These are phyloP conservation scores for Cercophora newfieldiana DNA, from an alignment of 495 filamentous ascomycete genomes.

Conservation along the genomic window DNA sequence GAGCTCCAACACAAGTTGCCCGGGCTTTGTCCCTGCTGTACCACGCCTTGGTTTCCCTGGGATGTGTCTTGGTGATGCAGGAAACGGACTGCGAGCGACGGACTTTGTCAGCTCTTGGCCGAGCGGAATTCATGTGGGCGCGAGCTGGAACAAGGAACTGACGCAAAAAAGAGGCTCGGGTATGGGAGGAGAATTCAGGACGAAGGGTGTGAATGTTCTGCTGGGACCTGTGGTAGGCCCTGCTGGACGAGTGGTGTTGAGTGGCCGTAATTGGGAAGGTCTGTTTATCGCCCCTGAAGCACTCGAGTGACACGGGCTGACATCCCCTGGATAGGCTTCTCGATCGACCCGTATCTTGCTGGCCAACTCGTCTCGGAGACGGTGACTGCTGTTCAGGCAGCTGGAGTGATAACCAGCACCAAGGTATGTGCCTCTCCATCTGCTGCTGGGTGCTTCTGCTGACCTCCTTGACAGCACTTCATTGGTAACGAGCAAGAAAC, in stretches of 20 bases:
- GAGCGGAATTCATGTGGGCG: slow-evolving; percentile 58
- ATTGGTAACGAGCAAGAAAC: slow-evolving; percentile 68
- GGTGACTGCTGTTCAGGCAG: slow-evolving; percentile 50
- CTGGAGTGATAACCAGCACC: slow-evolving; percentile 54
- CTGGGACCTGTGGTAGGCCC: slow-evolving; percentile 66
- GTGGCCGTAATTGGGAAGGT: slow-evolving; percentile 61
- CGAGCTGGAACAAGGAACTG: slow-evolving; percentile 58
- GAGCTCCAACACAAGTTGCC: slow-evolving; percentile 47
- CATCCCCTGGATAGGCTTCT: slow-evolving; percentile 44
- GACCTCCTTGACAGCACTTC: slow-evolving; percentile 48
- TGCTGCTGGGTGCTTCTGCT: not conserved
- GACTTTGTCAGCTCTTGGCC: slow-evolving; percentile 63
- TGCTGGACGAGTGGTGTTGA: slow-evolving; percentile 50
- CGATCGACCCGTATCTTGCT: slow-evolving; percentile 50
- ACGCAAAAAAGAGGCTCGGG: slow-evolving; percentile 47
- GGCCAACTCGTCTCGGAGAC: slow-evolving; percentile 49
- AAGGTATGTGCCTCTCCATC: slow-evolving; percentile 51
- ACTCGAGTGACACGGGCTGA: not conserved
- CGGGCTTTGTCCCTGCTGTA: slow-evolving; percentile 53
- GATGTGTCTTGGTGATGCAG: slow-evolving; percentile 64
- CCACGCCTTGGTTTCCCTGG: slow-evolving; percentile 60
- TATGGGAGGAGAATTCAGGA: slow-evolving; percentile 60
- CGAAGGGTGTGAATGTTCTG: slow-evolving; percentile 65
- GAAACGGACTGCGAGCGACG: slow-evolving; percentile 58
- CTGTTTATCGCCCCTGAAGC: not conserved